phyloP scores from a whole-genome alignment of 345 rosid genomes.

The Clausena lansium region DNA sequence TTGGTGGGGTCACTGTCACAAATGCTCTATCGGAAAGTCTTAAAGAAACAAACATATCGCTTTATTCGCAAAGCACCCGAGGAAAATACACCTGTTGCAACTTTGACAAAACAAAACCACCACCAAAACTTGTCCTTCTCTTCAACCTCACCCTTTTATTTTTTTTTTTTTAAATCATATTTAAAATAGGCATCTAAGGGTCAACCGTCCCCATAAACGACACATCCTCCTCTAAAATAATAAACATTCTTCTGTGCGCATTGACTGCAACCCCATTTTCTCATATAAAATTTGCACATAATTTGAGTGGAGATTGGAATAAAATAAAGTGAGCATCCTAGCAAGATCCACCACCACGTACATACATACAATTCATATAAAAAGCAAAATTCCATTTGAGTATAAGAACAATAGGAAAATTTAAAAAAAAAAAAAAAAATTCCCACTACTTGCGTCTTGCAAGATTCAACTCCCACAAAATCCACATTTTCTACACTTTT shows the following conservation, averaged over 20 bases:
- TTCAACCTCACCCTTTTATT: too few species aligned
- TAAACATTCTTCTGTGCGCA: conserved; percentile 6
- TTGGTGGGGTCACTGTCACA: not conserved
- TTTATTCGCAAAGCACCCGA: not conserved
- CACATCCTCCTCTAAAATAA: not conserved
- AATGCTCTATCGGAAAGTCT: not conserved
- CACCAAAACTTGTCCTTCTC: not conserved
- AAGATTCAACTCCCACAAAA: conserved; percentile 54
- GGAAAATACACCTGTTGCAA: not conserved
- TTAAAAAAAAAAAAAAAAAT: not conserved
- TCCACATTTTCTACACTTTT: conserved; percentile 28
- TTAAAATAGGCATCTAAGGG: conserved; percentile 5
- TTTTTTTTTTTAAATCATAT: not conserved
- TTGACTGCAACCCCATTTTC: conserved; percentile 18
- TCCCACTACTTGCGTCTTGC: conserved; percentile 41
- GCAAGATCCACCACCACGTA: conserved; percentile 39
- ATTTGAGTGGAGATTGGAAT: conserved; percentile 27
- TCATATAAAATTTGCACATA: not conserved
- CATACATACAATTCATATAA: not conserved
- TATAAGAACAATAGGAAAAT: conserved; percentile 10
- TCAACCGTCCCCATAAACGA: conserved; percentile 18
- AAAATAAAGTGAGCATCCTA: conserved; percentile 27
- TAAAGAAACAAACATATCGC: not conserved
- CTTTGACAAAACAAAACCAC: not conserved
- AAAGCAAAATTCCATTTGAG: conserved; percentile 12